A percentile compares a stretch with the other conserved stretches of the same genome.
phyloP scores from a whole-genome alignment of 2,329 filamentous ascomycete species.

The Sclerotinia subarctica region DNA sequence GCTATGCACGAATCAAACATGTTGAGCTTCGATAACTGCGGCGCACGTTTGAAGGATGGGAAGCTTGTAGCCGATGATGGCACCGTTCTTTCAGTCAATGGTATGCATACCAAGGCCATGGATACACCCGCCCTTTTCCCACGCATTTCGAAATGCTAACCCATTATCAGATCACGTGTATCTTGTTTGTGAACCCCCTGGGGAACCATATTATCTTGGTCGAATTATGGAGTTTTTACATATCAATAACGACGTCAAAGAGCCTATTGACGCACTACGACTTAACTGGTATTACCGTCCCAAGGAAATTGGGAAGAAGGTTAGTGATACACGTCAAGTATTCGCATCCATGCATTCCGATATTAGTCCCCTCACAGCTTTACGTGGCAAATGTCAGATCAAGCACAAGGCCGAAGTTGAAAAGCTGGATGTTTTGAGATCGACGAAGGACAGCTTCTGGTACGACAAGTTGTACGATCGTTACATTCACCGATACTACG shows the following conservation, averaged over 20 bases:
- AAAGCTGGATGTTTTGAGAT: slow-evolving; percentile 80
- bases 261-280: slow-evolving; percentile 79
- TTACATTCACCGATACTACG: slow-evolving; percentile 97
- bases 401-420: slow-evolving; percentile 82
- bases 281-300: slow-evolving; percentile 99
- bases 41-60: slow-evolving; percentile 67
- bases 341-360: slow-evolving; percentile 99
- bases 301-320: slow-evolving; percentile 90
- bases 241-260: slow-evolving; percentile 66
- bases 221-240: slow-evolving; percentile 98
- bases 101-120: slow-evolving; percentile 52
- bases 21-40: slow-evolving; percentile 77
- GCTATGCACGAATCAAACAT: slow-evolving; percentile 68
- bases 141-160: slow-evolving; percentile 25
- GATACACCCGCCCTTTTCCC: not conserved
- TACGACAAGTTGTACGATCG: slow-evolving; percentile 97
- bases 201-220: slow-evolving; percentile 95
- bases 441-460: slow-evolving; percentile 85
- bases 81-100: slow-evolving; percentile 77
- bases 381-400: slow-evolving; percentile 92
- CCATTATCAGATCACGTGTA: slow-evolving; percentile 72
- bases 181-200: slow-evolving; percentile 93
- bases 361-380: slow-evolving; percentile 83
- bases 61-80: slow-evolving; percentile 88
- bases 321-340: slow-evolving; percentile 83